Percentiles rank a stretch among this genome's conserved stretches.
phyloP scores from a whole-genome alignment of 2,329 filamentous ascomycete species.

The Plenodomus tracheiphilus region DNA sequence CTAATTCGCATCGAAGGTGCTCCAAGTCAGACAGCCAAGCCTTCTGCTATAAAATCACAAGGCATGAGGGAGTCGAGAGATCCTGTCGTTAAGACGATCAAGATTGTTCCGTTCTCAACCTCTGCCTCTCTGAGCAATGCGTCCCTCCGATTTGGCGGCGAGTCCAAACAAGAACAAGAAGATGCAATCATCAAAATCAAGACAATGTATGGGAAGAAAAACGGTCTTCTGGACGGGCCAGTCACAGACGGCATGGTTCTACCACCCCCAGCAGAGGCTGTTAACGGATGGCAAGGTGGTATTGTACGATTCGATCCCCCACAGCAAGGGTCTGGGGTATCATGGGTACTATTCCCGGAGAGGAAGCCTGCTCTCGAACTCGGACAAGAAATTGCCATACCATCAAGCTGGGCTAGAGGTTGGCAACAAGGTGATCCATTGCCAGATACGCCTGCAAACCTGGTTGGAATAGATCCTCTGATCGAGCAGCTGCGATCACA shows the following conservation, averaged over 20 bases:
- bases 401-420: slow-evolving; percentile 54
- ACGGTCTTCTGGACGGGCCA: slow-evolving; percentile 76
- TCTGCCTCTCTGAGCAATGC: slow-evolving; percentile 60
- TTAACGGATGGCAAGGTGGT: slow-evolving; percentile 74
- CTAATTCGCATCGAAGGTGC: slow-evolving; percentile 87
- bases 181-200: slow-evolving; percentile 73
- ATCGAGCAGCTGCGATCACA: slow-evolving; percentile 74
- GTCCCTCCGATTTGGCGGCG: slow-evolving; percentile 82
- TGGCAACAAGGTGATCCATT: slow-evolving; percentile 61
- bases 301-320: slow-evolving; percentile 76
- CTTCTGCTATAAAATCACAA: slow-evolving; percentile 50
- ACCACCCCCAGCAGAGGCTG: slow-evolving; percentile 60
- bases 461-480: slow-evolving; percentile 84
- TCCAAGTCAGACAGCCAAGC: slow-evolving; percentile 69
- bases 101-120: slow-evolving; percentile 77
- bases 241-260: slow-evolving; percentile 87
- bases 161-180: slow-evolving; percentile 80
- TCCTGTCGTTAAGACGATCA: slow-evolving; percentile 65
- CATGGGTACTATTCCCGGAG: slow-evolving; percentile 80
- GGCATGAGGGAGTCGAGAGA: slow-evolving; percentile 47
- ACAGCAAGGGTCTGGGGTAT: slow-evolving; percentile 26
- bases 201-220: slow-evolving; percentile 67
- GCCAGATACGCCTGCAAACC: slow-evolving; percentile 56
- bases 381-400: slow-evolving; percentile 71
- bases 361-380: slow-evolving; percentile 74